Percentiles rank a stretch among this genome's conserved stretches.
Conservation (phyloP, 2,329 filamentous ascomycete genomes). For the Albophoma yamanashiensis region DNA sequence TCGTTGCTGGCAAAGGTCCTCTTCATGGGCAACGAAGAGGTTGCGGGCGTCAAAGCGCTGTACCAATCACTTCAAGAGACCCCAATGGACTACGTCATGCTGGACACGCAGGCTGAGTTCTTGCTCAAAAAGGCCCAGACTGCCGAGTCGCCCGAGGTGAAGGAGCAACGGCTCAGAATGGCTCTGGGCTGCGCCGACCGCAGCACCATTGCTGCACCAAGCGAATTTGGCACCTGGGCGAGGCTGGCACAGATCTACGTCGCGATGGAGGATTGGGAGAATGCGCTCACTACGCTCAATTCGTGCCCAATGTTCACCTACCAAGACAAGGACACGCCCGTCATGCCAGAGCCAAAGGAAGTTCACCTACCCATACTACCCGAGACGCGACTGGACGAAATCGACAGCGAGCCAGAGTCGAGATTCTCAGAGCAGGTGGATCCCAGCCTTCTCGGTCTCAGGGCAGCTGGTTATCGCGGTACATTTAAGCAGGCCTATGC, state of each 20-base stretch:
- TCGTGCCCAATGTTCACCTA: slow-evolving; percentile 99
- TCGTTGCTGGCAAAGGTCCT: slow-evolving; percentile 85
- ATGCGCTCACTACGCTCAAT: slow-evolving; percentile 88
- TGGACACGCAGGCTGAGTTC: slow-evolving; percentile 90
- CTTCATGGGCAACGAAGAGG: slow-evolving; percentile 92
- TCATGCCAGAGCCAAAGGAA: slow-evolving; percentile 87
- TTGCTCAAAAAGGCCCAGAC: slow-evolving; percentile 69
- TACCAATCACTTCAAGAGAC: slow-evolving; percentile 82
- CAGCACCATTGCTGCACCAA: slow-evolving; percentile 88
- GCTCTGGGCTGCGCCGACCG: slow-evolving; percentile 89
- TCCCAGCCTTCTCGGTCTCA: slow-evolving; percentile 71
- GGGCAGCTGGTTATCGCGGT: slow-evolving; percentile 83
- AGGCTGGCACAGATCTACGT: slow-evolving; percentile 89
- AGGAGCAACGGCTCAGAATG: slow-evolving; percentile 64
- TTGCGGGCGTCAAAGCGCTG: slow-evolving; percentile 82
- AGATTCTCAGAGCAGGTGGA: slow-evolving; percentile 80
- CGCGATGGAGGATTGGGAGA: slow-evolving; percentile 89
- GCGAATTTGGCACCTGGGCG: slow-evolving; percentile 96
- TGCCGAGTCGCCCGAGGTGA: slow-evolving; percentile 41
- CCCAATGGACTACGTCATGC: slow-evolving; percentile 95
- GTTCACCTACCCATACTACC: slow-evolving; percentile 78
- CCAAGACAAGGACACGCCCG: slow-evolving; percentile 91
- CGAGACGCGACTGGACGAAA: slow-evolving; percentile 88
- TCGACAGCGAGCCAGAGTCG: slow-evolving; percentile 80
- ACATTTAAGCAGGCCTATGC: slow-evolving; percentile 94